Evolutionary conservation across 1,284 basidiomycete genomes (phyloP).

Genomic region (Violaceomyces palustris): DNA sequence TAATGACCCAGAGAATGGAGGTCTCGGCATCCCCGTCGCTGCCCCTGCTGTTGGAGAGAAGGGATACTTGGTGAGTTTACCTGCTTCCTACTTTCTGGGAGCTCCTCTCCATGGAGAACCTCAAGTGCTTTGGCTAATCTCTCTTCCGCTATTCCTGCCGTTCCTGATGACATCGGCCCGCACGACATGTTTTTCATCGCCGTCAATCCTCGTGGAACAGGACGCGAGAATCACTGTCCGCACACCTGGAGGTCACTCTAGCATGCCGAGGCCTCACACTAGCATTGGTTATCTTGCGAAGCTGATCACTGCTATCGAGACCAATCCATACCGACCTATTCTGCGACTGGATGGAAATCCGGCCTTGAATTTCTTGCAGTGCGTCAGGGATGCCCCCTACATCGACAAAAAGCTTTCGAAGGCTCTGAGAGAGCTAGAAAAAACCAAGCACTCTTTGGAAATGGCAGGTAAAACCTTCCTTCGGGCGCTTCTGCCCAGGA

Average conservation of each 20-base stretch:
- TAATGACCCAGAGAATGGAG: conserved; percentile 3
- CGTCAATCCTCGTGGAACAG: too few relatives aligned
- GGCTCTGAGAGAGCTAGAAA: conserved; percentile 56
- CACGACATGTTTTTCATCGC: background rate
- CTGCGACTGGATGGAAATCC: conserved; percentile 53
- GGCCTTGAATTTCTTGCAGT: conserved; percentile 56
- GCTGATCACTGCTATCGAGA: conserved; percentile 60
- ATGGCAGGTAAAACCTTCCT: too few relatives aligned
- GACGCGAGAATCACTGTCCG: conserved; percentile 29
- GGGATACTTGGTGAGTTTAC: conserved; percentile 63
- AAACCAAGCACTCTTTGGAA: too few relatives aligned
- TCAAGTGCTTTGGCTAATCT: too few relatives aligned
- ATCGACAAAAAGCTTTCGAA: conserved; percentile 55
- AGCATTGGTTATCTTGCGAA: conserved; percentile 64
- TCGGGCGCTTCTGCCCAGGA: too few relatives aligned
- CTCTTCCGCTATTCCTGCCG: too few relatives aligned
- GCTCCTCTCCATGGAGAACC: conserved; percentile 21
- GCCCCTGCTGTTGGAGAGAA: conserved; percentile 63
- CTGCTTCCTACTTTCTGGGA: conserved; percentile 53
- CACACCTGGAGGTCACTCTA: conserved; percentile 65
- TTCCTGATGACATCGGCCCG: background rate
- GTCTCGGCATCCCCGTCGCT: conserved; percentile 33
- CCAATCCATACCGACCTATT: conserved; percentile 56
- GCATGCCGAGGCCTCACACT: conserved; percentile 59
- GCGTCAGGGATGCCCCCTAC: conserved; percentile 58